These are phyloP conservation scores for Aspergillus ochraceus DNA, from an alignment of 2,329 filamentous ascomycete genomes.

Conservation along the genomic window DNA sequence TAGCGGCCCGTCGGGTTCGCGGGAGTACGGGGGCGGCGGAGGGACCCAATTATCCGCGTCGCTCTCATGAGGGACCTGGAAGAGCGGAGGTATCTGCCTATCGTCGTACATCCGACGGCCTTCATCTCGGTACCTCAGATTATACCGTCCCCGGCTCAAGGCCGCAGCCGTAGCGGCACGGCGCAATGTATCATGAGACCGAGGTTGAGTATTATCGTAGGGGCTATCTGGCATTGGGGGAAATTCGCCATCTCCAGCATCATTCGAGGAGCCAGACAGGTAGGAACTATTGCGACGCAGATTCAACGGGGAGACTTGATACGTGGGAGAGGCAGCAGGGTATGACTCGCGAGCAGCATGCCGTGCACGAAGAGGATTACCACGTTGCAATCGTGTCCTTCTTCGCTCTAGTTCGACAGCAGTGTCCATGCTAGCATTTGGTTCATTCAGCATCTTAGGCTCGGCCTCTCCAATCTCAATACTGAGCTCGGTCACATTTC, in stretches of 20 bases:
- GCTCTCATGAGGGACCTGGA: constrained; percentile 77
- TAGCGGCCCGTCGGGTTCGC: constrained; percentile 35
- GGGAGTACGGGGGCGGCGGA: constrained; percentile 73
- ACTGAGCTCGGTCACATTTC: constrained; percentile 57
- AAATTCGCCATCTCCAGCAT: constrained; percentile 22
- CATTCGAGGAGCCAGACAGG: constrained; percentile 25
- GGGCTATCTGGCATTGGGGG: constrained; percentile 68
- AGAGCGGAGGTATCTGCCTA: constrained; percentile 11
- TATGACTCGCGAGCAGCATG: constrained; percentile 23
- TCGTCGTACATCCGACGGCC: constrained; percentile 44
- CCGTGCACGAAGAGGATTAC: constrained; percentile 41
- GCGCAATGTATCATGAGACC: constrained; percentile 68
- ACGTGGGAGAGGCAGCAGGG: constrained; percentile 20
- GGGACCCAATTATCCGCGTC: constrained; percentile 88
- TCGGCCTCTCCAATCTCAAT: constrained; percentile 73
- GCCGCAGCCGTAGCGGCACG: constrained; percentile 74
- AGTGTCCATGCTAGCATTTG: constrained; percentile 70
- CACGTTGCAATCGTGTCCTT: constrained; percentile 66
- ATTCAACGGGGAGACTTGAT: constrained; percentile 15
- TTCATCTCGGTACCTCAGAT: constrained; percentile 44
- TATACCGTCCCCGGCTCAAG: constrained; percentile 67
- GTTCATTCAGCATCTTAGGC: constrained; percentile 71
- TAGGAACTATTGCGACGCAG: constrained; percentile 29
- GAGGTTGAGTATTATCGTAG: constrained; percentile 71
- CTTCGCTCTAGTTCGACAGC: constrained; percentile 78